Conservation (phyloP, 179 eudicot species). For the Beta lomatogona region DNA sequence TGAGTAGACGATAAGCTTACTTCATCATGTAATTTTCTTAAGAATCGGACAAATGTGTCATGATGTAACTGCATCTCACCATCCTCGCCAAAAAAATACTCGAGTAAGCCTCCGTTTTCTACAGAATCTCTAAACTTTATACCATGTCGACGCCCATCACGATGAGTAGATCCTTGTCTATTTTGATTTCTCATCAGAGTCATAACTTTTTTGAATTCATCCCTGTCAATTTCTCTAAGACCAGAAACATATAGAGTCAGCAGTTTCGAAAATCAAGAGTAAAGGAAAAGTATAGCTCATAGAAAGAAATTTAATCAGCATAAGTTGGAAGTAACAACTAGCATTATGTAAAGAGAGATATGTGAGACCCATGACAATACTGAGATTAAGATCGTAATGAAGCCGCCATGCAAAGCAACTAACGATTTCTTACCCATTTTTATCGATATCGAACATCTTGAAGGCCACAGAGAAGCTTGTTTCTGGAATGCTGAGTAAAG, state of each 20-base stretch:
- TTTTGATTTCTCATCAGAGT: conserved; percentile 76
- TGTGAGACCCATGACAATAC: background rate
- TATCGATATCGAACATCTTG: conserved; percentile 91
- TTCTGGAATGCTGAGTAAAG: conserved; percentile 90
- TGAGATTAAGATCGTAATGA: background rate
- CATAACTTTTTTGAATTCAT: conserved; percentile 93
- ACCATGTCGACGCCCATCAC: conserved; percentile 77
- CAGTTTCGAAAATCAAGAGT: background rate
- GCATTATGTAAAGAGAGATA: background rate
- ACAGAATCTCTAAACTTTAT: conserved; percentile 61
- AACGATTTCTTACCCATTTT: conserved; percentile 56
- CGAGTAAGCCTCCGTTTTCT: conserved; percentile 83
- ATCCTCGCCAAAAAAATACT: conserved; percentile 87
- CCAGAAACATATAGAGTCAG: conserved; percentile 14
- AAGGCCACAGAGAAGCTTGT: conserved; percentile 90
- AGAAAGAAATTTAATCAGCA: background rate
- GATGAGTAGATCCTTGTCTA: conserved; percentile 80
- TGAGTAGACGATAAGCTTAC: conserved; percentile 34
- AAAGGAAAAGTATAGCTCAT: conserved; percentile 3
- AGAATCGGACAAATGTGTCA: conserved; percentile 73
- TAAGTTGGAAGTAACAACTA: background rate
- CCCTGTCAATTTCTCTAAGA: conserved; percentile 71
- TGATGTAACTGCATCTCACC: conserved; percentile 58
- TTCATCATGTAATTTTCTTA: conserved; percentile 76
- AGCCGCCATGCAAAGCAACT: background rate